Percentiles rank a stretch among this genome's conserved stretches.
These are phyloP conservation scores for Magnusiomyces magnusii DNA, from an alignment of 1,139 yeast species.

Conservation along the genomic window DNA sequence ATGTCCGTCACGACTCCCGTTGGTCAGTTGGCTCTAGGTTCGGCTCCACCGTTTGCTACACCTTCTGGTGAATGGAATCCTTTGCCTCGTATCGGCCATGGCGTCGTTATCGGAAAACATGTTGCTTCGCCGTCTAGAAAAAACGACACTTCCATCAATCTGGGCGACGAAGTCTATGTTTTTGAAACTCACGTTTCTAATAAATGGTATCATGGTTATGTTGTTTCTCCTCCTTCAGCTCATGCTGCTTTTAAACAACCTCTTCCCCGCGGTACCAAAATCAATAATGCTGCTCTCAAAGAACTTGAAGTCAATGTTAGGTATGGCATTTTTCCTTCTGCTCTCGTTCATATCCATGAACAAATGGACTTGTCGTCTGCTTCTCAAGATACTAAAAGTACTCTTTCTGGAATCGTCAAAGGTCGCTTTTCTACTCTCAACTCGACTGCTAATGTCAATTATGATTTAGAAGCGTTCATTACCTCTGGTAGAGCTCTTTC, in stretches of 20 bases:
- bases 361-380: conserved; percentile 21
- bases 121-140: conserved; percentile 17
- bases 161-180: conserved; percentile 75
- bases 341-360: conserved; percentile 26
- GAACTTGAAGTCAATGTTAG: conserved; percentile 26
- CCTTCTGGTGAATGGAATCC: conserved; percentile 38
- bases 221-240: conserved; percentile 31
- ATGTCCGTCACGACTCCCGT: no score
- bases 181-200: conserved; percentile 55
- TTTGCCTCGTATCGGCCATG: conserved; percentile 25
- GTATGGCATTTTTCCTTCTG: conserved; percentile 30
- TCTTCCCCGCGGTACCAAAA: conserved; percentile 20
- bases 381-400: conserved; percentile 10
- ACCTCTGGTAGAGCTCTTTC: conserved; percentile 4
- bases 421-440: conserved; percentile 10
- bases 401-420: conserved; percentile 9
- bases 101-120: conserved; percentile 26
- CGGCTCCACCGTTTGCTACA: neutral
- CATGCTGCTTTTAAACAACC: conserved; percentile 29
- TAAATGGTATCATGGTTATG: conserved; percentile 79
- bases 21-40: no score
- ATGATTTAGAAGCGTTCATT: conserved; percentile 11
- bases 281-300: conserved; percentile 24
- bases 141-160: conserved; percentile 39
- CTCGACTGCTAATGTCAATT: conserved; percentile 3